A percentile compares a stretch with the other conserved stretches of the same genome.
Evolutionary conservation across 192 early-diverging fungal genomes (phyloP).

Genomic region (Rhizophagus sp.): DNA sequence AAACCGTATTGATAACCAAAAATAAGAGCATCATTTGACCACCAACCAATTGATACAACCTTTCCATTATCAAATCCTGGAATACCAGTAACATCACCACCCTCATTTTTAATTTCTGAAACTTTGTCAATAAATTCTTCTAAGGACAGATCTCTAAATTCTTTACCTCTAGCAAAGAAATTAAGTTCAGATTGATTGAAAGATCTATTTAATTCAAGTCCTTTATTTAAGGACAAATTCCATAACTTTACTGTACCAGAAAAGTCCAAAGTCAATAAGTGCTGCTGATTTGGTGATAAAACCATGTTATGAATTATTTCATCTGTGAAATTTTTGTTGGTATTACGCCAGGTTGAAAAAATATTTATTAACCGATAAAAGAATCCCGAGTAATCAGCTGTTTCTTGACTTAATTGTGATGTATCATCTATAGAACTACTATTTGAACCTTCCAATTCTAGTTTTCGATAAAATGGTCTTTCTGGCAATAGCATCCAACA

Average conservation of each 20-base stretch:
- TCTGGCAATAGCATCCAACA: slow-evolving; percentile 31
- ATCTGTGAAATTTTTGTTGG: slow-evolving; percentile 27
- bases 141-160: slow-evolving; percentile 38
- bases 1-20: slow-evolving; percentile 54
- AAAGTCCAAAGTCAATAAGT: slow-evolving; percentile 39
- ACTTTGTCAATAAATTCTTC: slow-evolving; percentile 36
- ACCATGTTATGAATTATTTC: slow-evolving; percentile 36
- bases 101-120: slow-evolving; percentile 36
- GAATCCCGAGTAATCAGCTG: slow-evolving; percentile 4
- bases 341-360: slow-evolving; percentile 22
- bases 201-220: slow-evolving; percentile 31
- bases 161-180: slow-evolving; percentile 43
- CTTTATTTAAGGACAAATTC: slow-evolving; percentile 36
- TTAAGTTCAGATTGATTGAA: slow-evolving; percentile 45
- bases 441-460: slow-evolving; percentile 15
- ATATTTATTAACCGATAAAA: slow-evolving; percentile 28
- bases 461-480: slow-evolving; percentile 29
- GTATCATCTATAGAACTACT: not conserved
- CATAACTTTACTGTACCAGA: slow-evolving; percentile 43
- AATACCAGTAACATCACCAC: slow-evolving; percentile 31
- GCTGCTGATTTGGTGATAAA: slow-evolving; percentile 35
- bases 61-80: slow-evolving; percentile 44
- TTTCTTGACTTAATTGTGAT: slow-evolving; percentile 3
- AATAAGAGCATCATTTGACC: slow-evolving; percentile 51
- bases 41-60: slow-evolving; percentile 53